Evolutionary conservation across 106 monocot genomes (phyloP).

Genomic region (Apostasia ramifera): DNA sequence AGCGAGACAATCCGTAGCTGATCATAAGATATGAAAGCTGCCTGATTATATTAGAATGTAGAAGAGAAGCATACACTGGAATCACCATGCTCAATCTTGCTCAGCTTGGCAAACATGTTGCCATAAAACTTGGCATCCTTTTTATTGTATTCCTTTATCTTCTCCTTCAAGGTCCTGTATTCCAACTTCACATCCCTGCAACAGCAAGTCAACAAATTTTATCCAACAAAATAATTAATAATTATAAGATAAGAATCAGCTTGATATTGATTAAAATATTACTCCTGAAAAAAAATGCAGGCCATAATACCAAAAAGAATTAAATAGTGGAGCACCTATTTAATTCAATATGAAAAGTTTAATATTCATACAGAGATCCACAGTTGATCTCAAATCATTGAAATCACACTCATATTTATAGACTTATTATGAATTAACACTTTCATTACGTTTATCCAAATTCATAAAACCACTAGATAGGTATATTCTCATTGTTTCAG

Average conservation of each 20-base stretch:
- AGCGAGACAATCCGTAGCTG: too few species aligned
- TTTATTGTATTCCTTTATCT: slow-evolving; percentile 64
- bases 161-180: slow-evolving; percentile 55
- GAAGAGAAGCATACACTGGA: slow-evolving; percentile 28
- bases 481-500: too few species aligned
- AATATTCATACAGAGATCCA: background rate
- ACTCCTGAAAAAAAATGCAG: background rate
- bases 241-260: too few species aligned
- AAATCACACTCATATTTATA: too few species aligned
- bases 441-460: too few species aligned
- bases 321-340: background rate
- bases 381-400: too few species aligned
- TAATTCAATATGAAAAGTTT: background rate
- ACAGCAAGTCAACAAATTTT: too few species aligned
- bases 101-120: slow-evolving; percentile 73
- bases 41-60: too few species aligned
- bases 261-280: background rate
- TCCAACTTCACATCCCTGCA: slow-evolving; percentile 69
- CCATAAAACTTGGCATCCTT: slow-evolving; percentile 72
- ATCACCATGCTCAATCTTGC: slow-evolving; percentile 42
- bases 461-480: too few species aligned
- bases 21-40: too few species aligned
- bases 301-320: background rate
- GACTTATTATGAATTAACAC: too few species aligned
- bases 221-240: too few species aligned